Percentiles rank a stretch among this genome's conserved stretches.
Conservation (phyloP, 2,329 filamentous ascomycete genomes). For the Fusarium sp. region DNA sequence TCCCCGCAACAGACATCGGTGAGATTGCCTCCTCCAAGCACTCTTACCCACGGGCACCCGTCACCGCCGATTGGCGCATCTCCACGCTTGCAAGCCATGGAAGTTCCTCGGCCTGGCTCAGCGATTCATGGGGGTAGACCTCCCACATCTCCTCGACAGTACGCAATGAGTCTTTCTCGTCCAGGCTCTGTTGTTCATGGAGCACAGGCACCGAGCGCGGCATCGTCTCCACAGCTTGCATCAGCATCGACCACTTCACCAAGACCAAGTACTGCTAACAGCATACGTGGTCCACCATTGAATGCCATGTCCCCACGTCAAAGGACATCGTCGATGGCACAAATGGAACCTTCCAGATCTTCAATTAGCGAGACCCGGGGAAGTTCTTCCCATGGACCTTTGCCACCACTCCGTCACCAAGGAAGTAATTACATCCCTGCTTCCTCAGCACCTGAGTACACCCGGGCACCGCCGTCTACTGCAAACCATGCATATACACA, state of each 20-base stretch:
- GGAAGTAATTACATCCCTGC: not conserved
- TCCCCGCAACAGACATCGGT: not conserved
- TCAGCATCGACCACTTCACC: not conserved
- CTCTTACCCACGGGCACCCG: not conserved
- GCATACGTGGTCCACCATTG: not conserved
- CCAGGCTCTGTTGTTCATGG: not conserved
- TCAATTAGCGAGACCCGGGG: not conserved
- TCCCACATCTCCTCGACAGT: not conserved
- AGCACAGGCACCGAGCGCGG: not conserved
- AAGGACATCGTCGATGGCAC: not conserved
- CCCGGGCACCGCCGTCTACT: not conserved
- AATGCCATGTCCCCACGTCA: not conserved
- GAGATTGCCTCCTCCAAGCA: not conserved
- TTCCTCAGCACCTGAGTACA: not conserved
- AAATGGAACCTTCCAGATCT: not conserved
- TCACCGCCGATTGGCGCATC: not conserved
- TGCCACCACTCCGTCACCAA: not conserved
- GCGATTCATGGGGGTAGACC: not conserved
- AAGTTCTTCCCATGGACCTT: not conserved
- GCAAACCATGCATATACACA: not conserved
- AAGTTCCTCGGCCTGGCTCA: not conserved
- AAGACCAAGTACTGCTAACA: not conserved
- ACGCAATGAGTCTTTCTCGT: not conserved
- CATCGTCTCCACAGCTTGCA: not conserved
- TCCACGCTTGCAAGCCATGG: not conserved